These are phyloP conservation scores for Lepraria neglecta DNA, from an alignment of 495 filamentous ascomycete genomes.

Conservation along the genomic window DNA sequence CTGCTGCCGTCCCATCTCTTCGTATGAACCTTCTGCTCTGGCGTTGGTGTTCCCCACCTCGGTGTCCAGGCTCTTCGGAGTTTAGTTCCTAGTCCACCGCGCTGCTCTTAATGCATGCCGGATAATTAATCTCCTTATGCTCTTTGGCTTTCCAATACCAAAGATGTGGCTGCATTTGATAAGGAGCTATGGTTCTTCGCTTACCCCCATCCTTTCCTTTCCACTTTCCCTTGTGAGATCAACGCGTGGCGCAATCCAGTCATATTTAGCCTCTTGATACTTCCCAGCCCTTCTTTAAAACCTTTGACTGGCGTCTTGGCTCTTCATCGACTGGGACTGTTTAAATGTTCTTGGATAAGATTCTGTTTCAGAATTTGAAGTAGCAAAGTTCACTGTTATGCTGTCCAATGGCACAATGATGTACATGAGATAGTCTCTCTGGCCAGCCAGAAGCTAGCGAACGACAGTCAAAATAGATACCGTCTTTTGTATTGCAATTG, in stretches of 20 bases:
- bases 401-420: not conserved
- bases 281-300: not conserved
- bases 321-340: not conserved
- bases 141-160: constrained; percentile 4
- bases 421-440: not conserved
- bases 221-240: not conserved
- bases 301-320: not conserved
- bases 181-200: not conserved
- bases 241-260: constrained; percentile 4
- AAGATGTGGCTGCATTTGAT: constrained; percentile 17
- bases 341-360: not conserved
- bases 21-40: constrained; percentile 13
- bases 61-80: not conserved
- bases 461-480: not conserved
- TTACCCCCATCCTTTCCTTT: constrained; percentile 1
- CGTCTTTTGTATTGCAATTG: not conserved
- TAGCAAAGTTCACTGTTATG: constrained; percentile 1
- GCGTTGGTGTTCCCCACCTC: constrained; percentile 6
- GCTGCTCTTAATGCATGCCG: not conserved
- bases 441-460: not conserved
- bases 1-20: not conserved
- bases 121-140: not conserved
- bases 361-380: not conserved
- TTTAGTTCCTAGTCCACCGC: constrained; percentile 1
- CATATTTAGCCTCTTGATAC: not conserved